These are phyloP conservation scores for Ogataea kodamae DNA, from an alignment of 805 yeast species.

Conservation along the genomic window DNA sequence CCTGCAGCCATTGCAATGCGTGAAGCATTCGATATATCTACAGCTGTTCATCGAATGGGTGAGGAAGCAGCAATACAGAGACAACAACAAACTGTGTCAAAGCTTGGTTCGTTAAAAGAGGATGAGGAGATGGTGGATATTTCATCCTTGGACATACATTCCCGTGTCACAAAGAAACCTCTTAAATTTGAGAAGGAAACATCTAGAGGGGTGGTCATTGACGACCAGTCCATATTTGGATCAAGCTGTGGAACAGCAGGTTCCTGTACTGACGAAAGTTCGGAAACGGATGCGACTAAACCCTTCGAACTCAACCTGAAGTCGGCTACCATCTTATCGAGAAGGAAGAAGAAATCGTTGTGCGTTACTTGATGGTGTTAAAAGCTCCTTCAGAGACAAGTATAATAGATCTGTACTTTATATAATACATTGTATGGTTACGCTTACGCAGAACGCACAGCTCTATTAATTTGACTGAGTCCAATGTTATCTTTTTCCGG, in stretches of 20 bases:
- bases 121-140: constrained; percentile 20
- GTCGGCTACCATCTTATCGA: constrained; percentile 52
- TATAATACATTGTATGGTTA: constrained; percentile 3
- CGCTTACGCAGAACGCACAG: constrained; percentile 7
- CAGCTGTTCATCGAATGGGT: constrained; percentile 59
- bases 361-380: constrained; percentile 7
- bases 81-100: constrained; percentile 3
- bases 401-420: no score
- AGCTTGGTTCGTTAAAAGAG: constrained; percentile 18
- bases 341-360: constrained; percentile 34
- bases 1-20: constrained; percentile 59
- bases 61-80: constrained; percentile 40
- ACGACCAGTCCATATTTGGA: constrained; percentile 15
- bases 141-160: constrained; percentile 10
- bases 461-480: constrained; percentile 1
- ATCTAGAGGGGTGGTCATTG: constrained; percentile 17
- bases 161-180: constrained; percentile 5
- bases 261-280: constrained; percentile 5
- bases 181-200: constrained; percentile 17
- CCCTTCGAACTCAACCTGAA: constrained; percentile 45
- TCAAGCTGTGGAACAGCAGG: constrained; percentile 8
- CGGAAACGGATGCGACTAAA: constrained; percentile 3
- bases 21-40: constrained; percentile 57
- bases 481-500: constrained; percentile 7
- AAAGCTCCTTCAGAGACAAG: no score